Percentiles rank a stretch among this genome's conserved stretches.
Conservation (phyloP, 345 rosid genomes). For the Hibiscus tridactylites region DNA sequence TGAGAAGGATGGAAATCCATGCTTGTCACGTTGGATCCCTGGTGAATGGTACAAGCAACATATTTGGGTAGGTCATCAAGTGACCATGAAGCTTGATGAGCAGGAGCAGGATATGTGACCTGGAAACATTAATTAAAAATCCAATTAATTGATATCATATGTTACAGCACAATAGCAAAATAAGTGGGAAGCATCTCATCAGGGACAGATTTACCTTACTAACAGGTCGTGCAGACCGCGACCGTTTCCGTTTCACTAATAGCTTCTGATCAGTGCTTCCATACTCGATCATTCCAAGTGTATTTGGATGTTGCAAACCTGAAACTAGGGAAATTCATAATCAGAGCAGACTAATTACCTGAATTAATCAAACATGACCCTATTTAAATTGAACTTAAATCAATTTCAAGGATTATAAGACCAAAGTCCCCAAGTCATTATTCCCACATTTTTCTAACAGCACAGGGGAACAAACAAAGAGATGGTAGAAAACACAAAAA, state of each 20-base stretch:
- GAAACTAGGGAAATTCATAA: slow-evolving; percentile 13
- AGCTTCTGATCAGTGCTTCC: slow-evolving; percentile 37
- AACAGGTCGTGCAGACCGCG: slow-evolving; percentile 45
- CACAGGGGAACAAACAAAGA: background rate
- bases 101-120: slow-evolving; percentile 51
- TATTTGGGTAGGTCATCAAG: slow-evolving; percentile 56
- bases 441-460: background rate
- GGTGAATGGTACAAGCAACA: slow-evolving; percentile 48
- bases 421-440: background rate
- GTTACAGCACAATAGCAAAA: background rate
- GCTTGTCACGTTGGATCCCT: slow-evolving; percentile 54
- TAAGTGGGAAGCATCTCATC: background rate
- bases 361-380: background rate
- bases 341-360: background rate
- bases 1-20: slow-evolving; percentile 71
- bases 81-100: slow-evolving; percentile 46
- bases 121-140: slow-evolving; percentile 10
- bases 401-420: background rate
- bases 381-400: background rate
- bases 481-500: background rate
- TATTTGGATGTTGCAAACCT: slow-evolving; percentile 32
- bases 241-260: slow-evolving; percentile 35
- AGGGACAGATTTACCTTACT: slow-evolving; percentile 34
- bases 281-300: background rate
- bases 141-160: background rate